These are phyloP conservation scores for Theobroma grandiflorum DNA, from an alignment of 441 rosid species.

Conservation along the genomic window DNA sequence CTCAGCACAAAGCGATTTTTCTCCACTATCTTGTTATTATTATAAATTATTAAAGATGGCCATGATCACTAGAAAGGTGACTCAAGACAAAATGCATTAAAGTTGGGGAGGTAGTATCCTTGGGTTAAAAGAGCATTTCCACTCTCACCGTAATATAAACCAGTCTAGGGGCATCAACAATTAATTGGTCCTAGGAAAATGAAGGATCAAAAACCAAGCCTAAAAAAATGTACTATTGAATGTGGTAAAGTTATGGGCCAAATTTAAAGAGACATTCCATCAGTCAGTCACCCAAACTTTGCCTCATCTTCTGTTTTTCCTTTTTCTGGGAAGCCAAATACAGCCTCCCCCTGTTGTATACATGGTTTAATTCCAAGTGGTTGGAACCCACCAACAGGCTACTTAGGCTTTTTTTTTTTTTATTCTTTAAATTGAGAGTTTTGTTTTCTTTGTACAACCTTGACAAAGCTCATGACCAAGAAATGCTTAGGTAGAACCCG, in stretches of 20 bases:
- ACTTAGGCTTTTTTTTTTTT: not conserved
- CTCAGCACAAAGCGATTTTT: not conserved
- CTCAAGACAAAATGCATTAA: not conserved
- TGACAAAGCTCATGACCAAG: not conserved
- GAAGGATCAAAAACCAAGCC: not conserved
- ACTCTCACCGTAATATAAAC: not conserved
- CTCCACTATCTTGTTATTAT: not conserved
- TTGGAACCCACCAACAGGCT: conserved; percentile 17
- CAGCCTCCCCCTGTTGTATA: conserved; percentile 20
- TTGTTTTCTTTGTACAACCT: not conserved
- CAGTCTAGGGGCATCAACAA: not conserved
- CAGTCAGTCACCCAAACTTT: not conserved
- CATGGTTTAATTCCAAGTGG: not conserved
- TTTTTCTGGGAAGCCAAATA: not conserved
- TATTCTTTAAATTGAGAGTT: not conserved
- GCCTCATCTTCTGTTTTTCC: not conserved
- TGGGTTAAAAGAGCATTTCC: not conserved
- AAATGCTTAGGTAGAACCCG: not conserved
- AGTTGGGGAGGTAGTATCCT: not conserved
- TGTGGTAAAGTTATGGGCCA: conserved; percentile 20
- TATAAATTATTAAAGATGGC: not conserved
- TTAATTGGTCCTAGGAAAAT: not conserved
- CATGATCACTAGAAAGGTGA: not conserved
- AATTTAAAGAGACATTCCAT: conserved; percentile 23
- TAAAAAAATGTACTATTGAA: not conserved